Base-by-base conservation (phyloP, 2,329 filamentous ascomycete genomes). In the Mycogone perniciosa region DNA sequence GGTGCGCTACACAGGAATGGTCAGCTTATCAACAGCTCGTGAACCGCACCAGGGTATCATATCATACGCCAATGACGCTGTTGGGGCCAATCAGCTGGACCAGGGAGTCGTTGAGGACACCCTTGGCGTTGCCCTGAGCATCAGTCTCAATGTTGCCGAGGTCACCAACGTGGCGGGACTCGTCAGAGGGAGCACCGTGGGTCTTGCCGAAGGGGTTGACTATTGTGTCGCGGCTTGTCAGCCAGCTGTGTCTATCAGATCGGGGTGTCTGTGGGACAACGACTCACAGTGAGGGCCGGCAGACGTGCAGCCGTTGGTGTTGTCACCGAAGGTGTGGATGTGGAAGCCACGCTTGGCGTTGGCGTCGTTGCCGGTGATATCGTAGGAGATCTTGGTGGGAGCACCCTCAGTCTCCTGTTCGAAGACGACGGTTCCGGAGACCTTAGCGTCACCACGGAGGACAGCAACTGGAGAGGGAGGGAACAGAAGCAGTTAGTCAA, bases 281-380 rank as follows among this genome's bases (percentile, higher is more conserved):
- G 34, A 76, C 88, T 70, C 78, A 95, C 90, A 99, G 80, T 99
- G 93, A 74, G 93, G 92, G 49, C 93, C 93, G 61, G 93, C 93
- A 61, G 88, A 95, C 60, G 92, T 97, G 88, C 93, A 99, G 73
- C 93, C 93, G 77, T 99, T 99, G 81, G 93, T 97, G 83, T 97
- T 97, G 82, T 97, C 93, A 71, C 93, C 93, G 68, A 96, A 99
- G 73, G 93, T 89, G 80, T 99, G 93, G 68, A 99, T 85, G 81
- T 99, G 93, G 82, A 97, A 90, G 74, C 89, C 93, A 75, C 93
- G 92, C 84, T 95, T 83, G 68, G 93, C 91, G 72, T 95, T 96
- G 75, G 92, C 67, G 70, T 97, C 91, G 76, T 96, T 80, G 75
- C 93, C 92, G 56, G 81, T 80, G 75, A 99, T 90, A 75, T 96